Percentiles rank a stretch among this genome's conserved stretches.
Conservation (phyloP, 176 grass and related monocot genomes). For the Tillandsia fasciculata region DNA sequence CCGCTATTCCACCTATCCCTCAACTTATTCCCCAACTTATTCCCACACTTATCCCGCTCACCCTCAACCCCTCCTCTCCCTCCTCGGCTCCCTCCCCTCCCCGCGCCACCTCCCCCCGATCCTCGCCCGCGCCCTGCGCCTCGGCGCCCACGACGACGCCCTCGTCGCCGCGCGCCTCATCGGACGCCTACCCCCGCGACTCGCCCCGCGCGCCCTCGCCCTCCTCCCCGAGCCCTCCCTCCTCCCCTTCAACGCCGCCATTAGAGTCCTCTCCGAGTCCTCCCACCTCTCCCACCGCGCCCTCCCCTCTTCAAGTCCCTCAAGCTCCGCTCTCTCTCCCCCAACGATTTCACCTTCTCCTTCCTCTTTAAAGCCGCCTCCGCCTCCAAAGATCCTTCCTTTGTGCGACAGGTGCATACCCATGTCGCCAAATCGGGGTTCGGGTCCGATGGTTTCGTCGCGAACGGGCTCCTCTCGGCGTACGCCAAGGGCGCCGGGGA, state of each 20-base stretch:
- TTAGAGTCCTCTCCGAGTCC: conserved; percentile 6
- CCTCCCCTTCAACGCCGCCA: conserved; percentile 10
- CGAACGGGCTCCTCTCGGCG: conserved; percentile 5
- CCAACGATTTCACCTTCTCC: conserved; percentile 15
- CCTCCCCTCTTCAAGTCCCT: conserved; percentile 9
- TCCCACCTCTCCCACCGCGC: not conserved
- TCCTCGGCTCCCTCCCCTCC: not conserved
- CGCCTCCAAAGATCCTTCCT: not conserved
- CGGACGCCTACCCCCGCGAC: conserved; percentile 1
- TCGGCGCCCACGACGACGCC: not conserved
- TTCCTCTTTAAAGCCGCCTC: conserved; percentile 9
- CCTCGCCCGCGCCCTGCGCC: not conserved
- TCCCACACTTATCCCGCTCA: not conserved
- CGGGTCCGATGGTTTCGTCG: not conserved
- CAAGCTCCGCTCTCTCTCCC: not conserved
- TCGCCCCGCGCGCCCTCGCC: conserved; percentile 4
- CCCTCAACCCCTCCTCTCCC: not conserved
- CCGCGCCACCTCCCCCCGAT: conserved; percentile 1
- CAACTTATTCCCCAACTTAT: too few relatives aligned
- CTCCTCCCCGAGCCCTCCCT: not conserved
- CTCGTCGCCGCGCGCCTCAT: conserved; percentile 7
- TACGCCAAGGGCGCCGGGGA: conserved; percentile 2
- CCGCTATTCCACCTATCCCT: not conserved
- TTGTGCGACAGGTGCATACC: not conserved
- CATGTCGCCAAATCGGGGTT: conserved; percentile 5